Base-by-base conservation (phyloP, 1,284 basidiomycete species). In the Tilletia walkeri region DNA sequence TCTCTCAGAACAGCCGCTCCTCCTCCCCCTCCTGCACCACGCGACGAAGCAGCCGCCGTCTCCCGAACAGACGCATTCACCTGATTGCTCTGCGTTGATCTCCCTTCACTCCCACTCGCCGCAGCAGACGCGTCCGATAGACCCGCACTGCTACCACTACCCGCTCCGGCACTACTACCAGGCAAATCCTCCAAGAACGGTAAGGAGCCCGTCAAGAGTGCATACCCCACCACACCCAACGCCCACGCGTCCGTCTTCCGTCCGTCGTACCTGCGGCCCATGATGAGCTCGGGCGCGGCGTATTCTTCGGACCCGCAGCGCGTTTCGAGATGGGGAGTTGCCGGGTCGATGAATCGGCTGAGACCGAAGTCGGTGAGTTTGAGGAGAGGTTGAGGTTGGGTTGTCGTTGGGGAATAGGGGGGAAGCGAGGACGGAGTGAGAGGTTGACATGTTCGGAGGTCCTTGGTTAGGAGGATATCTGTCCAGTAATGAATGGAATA, bases 331-430 rank as follows among this genome's bases (percentile, higher is more conserved):
- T 90, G 84, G 0, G 92, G 92, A 1, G 88, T 85, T 5, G 87
- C 85, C 0, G 89, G 88, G 72, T 90, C 89, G 75, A 95, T 90
- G 84, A 94, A 94, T 24, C 93, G 88, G 34, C 92, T 91, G 34
- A 96, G 88, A 5, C 94, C 94, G 80, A 95, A 96, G 83, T 96
- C 94, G 36, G 92, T 92, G 10, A 95, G 86, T 84, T 94, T 94
- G 84, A 95, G 86, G 7, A 95, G 87, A 0, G 92, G 90, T 1
- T 85, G 79, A 0, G 79, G 70, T 0, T 87, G 88, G 9, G 30
- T 38, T 39, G 85, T 76, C 38, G 66, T 70, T 86, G 80, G 0
- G 4, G 41, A 14, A 7, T 54, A 53, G 4, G 41, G 49, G 4
- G 59, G 59, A 12, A 63, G 34, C 3, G 59, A 63, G 59, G 59